A percentile compares a stretch with the other conserved stretches of the same genome.
phyloP scores from a whole-genome alignment of 2,329 filamentous ascomycete species.

The Pestalotiopsis sp. region DNA sequence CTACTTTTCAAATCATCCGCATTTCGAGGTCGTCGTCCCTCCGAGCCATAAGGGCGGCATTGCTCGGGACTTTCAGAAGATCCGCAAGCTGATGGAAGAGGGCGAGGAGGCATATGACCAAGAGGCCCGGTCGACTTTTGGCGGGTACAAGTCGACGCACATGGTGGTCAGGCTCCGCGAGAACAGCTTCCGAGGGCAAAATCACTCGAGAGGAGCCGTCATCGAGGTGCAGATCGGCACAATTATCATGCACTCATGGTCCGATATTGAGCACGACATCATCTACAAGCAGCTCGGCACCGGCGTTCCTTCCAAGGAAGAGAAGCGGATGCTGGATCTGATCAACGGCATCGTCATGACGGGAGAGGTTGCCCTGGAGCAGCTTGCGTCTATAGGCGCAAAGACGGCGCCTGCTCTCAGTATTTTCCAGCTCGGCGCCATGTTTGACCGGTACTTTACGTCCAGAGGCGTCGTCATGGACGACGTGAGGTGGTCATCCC shows the following conservation, averaged over 20 bases:
- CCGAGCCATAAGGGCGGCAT: not conserved
- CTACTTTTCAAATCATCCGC: not conserved
- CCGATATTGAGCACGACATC: slow-evolving; percentile 30
- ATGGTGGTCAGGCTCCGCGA: not conserved
- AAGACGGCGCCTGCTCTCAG: not conserved
- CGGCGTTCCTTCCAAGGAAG: not conserved
- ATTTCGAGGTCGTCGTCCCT: not conserved
- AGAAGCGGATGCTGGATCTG: not conserved
- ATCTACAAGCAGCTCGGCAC: slow-evolving; percentile 25
- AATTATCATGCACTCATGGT: slow-evolving; percentile 28
- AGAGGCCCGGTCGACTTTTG: not conserved
- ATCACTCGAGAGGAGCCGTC: not conserved
- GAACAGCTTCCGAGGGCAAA: not conserved
- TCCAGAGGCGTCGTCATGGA: too few relatives aligned
- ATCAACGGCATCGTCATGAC: not conserved
- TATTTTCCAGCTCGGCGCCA: not conserved
- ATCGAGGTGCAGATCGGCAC: slow-evolving; percentile 34
- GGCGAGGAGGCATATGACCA: not conserved
- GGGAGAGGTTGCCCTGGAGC: not conserved
- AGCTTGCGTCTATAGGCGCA: not conserved
- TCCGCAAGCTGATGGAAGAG: not conserved
- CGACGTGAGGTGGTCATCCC: too few relatives aligned
- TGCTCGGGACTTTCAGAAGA: not conserved
- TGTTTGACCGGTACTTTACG: too few relatives aligned
- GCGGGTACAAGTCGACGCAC: not conserved